Evolutionary conservation across 768 basidiomycete genomes (phyloP).

Genomic region (Termitomyces bulborhizus): DNA sequence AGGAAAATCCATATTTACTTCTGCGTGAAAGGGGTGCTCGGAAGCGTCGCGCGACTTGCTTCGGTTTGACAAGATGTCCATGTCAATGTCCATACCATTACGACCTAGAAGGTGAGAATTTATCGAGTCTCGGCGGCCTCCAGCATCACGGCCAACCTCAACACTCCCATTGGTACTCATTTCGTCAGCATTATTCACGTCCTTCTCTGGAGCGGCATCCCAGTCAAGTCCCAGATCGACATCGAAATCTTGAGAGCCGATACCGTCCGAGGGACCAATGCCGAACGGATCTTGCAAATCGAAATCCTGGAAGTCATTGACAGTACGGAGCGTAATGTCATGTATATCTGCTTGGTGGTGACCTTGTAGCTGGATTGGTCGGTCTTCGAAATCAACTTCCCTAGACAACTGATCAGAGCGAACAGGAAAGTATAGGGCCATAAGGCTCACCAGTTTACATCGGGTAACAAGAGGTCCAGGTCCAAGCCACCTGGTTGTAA

Average conservation of each 20-base stretch:
- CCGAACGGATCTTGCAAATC: constrained; percentile 73
- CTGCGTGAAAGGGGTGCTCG: constrained; percentile 58
- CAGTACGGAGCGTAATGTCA: constrained; percentile 82
- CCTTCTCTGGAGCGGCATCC: constrained; percentile 48
- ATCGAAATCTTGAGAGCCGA: constrained; percentile 82
- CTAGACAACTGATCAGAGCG: constrained; percentile 30
- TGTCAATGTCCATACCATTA: constrained; percentile 40
- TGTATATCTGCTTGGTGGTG: constrained; percentile 81
- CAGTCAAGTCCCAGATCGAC: constrained; percentile 76
- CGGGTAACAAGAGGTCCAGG: constrained; percentile 73
- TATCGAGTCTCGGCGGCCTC: constrained; percentile 47
- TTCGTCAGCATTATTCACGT: constrained; percentile 37
- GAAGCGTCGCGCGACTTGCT: constrained; percentile 58
- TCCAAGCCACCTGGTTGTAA: constrained; percentile 73
- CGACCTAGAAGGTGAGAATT: constrained; percentile 54
- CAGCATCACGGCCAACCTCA: constrained; percentile 74
- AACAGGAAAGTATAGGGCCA: neutral
- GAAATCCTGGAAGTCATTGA: constrained; percentile 63
- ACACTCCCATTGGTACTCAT: constrained; percentile 58
- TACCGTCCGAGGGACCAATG: constrained; percentile 73
- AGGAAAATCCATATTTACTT: constrained; percentile 41
- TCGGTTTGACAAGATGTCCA: constrained; percentile 57
- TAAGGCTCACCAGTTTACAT: constrained; percentile 64
- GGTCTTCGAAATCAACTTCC: constrained; percentile 75
- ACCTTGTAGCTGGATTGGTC: constrained; percentile 57